Percentiles rank a stretch among this genome's conserved stretches.
These are phyloP conservation scores for Talaromyces borbonicus DNA, from an alignment of 495 filamentous ascomycete species.

Conservation along the genomic window DNA sequence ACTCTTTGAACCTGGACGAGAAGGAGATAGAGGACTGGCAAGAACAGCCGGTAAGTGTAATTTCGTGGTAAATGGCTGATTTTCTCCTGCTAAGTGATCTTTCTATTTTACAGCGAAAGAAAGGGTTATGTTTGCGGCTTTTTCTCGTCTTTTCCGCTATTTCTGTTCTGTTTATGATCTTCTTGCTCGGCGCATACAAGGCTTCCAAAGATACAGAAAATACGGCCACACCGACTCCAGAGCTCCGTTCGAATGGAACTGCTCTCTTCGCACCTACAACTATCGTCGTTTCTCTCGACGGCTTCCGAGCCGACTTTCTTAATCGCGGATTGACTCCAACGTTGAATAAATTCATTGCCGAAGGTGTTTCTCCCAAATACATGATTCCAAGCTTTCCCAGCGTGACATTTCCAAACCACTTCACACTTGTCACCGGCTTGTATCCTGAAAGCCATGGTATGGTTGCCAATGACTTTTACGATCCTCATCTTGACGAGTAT, in stretches of 20 bases:
- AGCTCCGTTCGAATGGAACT: constrained; percentile 51
- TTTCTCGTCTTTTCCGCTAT: constrained; percentile 28
- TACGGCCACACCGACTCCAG: constrained; percentile 11
- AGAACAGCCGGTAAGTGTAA: constrained; percentile 2
- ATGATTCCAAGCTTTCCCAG: constrained; percentile 92
- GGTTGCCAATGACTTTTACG: constrained; percentile 92
- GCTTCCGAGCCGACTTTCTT: constrained; percentile 94
- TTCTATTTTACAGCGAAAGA: constrained; percentile 2
- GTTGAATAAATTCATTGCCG: constrained; percentile 65
- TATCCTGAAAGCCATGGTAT: constrained; percentile 91
- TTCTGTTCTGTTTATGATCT: constrained; percentile 39
- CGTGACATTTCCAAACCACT: constrained; percentile 97
- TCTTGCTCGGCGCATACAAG: constrained; percentile 46
- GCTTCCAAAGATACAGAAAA: constrained; percentile 31
- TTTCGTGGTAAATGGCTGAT: neutral
- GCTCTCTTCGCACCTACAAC: constrained; percentile 83
- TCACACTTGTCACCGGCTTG: constrained; percentile 84
- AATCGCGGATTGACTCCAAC: constrained; percentile 72
- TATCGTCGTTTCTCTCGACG: constrained; percentile 87
- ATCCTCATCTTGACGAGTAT: constrained; percentile 60
- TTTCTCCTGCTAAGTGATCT: neutral
- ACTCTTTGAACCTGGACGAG: constrained; percentile 35
- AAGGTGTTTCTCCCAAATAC: constrained; percentile 79
- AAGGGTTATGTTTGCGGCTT: constrained; percentile 6
- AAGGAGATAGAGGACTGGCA: constrained; percentile 8